These are phyloP conservation scores for Astraeus odoratus DNA, from an alignment of 768 basidiomycete genomes.

Conservation along the genomic window DNA sequence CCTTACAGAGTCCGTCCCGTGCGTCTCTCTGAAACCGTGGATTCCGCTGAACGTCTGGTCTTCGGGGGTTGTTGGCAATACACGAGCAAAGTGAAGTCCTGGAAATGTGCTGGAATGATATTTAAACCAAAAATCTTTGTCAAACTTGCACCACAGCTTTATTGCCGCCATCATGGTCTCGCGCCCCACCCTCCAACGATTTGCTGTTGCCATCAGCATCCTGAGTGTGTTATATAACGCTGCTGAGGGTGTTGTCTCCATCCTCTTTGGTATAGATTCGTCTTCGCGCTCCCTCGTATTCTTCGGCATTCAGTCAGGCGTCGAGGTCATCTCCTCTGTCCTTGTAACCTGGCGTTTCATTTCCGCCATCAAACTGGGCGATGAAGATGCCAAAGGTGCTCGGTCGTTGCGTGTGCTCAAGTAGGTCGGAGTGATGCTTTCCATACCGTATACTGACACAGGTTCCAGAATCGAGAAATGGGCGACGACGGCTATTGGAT, in stretches of 20 bases:
- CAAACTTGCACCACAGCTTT: not conserved
- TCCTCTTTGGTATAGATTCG: constrained; percentile 39
- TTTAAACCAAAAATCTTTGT: not conserved
- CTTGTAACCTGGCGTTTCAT: constrained; percentile 42
- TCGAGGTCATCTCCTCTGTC: constrained; percentile 38
- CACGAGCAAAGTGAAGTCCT: not conserved
- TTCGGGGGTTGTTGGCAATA: no score
- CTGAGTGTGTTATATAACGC: constrained; percentile 32
- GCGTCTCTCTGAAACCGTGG: no score
- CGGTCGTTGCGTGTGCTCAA: constrained; percentile 8
- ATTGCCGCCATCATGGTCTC: constrained; percentile 11
- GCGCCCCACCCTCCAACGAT: constrained; percentile 31
- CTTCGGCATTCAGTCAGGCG: constrained; percentile 42
- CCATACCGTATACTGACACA: not conserved
- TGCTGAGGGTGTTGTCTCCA: constrained; percentile 36
- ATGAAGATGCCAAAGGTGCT: constrained; percentile 18
- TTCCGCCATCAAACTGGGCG: constrained; percentile 25
- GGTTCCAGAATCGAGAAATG: constrained; percentile 30
- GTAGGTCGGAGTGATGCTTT: constrained; percentile 4
- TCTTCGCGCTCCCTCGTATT: constrained; percentile 39
- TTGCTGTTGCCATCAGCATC: constrained; percentile 32
- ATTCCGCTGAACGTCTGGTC: no score
- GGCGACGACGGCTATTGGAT: constrained; percentile 30
- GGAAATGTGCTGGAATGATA: not conserved
- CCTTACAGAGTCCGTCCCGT: no score